phyloP scores from a whole-genome alignment of 2,329 filamentous ascomycete species.

The Fusarium cyanostomum region DNA sequence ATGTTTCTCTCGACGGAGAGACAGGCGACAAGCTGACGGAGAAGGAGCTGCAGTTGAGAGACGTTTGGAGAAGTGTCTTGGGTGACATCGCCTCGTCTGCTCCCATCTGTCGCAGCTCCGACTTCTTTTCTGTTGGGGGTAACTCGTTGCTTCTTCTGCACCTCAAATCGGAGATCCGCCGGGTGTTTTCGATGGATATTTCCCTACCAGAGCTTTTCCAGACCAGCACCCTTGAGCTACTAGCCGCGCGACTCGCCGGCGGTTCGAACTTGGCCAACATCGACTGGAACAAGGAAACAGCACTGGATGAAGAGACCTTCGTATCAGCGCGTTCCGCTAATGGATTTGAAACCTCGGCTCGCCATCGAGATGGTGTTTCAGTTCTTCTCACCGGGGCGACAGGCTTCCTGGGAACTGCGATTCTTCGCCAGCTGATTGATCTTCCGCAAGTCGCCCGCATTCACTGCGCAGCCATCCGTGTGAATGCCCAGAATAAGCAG shows the following conservation, averaged over 20 bases:
- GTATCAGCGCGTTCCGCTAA: no score
- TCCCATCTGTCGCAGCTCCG: background rate
- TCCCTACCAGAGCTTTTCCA: background rate
- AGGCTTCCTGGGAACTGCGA: background rate
- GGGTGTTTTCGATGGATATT: background rate
- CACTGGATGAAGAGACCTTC: background rate
- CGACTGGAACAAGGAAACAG: background rate
- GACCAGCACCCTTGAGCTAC: background rate
- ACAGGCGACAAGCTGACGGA: background rate
- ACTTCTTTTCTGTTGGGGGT: background rate
- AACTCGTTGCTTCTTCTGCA: background rate
- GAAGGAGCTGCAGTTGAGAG: background rate
- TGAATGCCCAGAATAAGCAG: no score
- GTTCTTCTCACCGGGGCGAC: background rate
- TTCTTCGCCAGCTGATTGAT: background rate
- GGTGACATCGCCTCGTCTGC: background rate
- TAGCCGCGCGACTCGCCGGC: no score
- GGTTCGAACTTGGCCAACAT: background rate
- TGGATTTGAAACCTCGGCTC: no score
- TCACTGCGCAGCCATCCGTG: background rate
- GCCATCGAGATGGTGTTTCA: background rate
- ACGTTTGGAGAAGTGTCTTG: background rate
- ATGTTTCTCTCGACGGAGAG: background rate
- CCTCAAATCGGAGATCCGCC: background rate
- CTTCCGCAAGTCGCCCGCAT: background rate